phyloP scores from a whole-genome alignment of 768 basidiomycete genomes.

The Sporobolomyces roseus region DNA sequence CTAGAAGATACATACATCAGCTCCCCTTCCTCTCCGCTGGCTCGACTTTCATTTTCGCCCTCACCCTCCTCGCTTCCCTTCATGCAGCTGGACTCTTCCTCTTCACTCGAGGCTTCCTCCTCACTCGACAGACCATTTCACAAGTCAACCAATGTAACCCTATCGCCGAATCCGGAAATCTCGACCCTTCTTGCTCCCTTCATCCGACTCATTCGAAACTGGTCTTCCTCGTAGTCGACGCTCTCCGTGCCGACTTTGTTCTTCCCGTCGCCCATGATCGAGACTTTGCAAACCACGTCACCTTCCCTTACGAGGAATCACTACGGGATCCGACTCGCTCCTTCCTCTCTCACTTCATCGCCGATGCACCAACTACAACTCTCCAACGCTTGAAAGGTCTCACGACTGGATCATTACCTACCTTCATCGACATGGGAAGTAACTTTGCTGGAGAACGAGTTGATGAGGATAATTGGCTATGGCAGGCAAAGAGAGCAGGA shows the following conservation, averaged over 20 bases:
- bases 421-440: slow-evolving; percentile 87
- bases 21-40: slow-evolving; percentile 30
- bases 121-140: slow-evolving; percentile 69
- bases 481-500: slow-evolving; percentile 58
- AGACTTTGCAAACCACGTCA: slow-evolving; percentile 72
- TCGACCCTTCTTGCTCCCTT: slow-evolving; percentile 53
- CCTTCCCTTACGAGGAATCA: slow-evolving; percentile 70
- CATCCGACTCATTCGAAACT: slow-evolving; percentile 70
- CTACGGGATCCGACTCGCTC: slow-evolving; percentile 63
- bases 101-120: slow-evolving; percentile 86
- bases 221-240: slow-evolving; percentile 81
- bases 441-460: slow-evolving; percentile 87
- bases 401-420: slow-evolving; percentile 90
- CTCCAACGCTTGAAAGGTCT: slow-evolving; percentile 91
- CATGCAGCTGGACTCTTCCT: slow-evolving; percentile 79
- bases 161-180: slow-evolving; percentile 54
- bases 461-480: slow-evolving; percentile 79
- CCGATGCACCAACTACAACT: slow-evolving; percentile 92
- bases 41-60: slow-evolving; percentile 15
- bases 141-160: slow-evolving; percentile 49
- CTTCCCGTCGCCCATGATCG: slow-evolving; percentile 55
- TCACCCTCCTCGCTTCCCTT: slow-evolving; percentile 47
- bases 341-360: slow-evolving; percentile 79
- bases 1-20: slow-evolving; percentile 11
- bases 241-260: slow-evolving; percentile 90